Evolutionary conservation across 495 filamentous ascomycete genomes (phyloP).

Genomic region (Lentithecium fluviatile): DNA sequence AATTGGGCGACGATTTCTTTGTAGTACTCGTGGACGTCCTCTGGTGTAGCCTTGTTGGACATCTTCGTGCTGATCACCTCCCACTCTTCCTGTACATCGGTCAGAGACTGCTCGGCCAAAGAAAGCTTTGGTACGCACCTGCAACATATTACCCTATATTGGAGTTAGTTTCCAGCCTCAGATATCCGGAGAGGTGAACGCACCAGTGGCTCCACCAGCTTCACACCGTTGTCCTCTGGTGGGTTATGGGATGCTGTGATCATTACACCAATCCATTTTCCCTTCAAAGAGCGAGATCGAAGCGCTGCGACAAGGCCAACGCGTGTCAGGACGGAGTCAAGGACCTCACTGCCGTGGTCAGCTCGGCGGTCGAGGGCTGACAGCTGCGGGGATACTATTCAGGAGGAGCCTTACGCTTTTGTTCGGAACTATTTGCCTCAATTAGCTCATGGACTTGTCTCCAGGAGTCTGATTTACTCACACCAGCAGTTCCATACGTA

Average conservation of each 20-base stretch:
- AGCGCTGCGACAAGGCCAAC: slow-evolving; percentile 86
- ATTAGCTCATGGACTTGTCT: slow-evolving; percentile 11
- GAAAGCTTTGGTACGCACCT: slow-evolving; percentile 51
- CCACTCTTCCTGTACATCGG: slow-evolving; percentile 64
- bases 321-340: slow-evolving; percentile 88
- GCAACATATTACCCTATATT: slow-evolving; percentile 84
- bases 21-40: slow-evolving; percentile 72
- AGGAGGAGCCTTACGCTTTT: slow-evolving; percentile 62
- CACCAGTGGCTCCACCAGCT: slow-evolving; percentile 94
- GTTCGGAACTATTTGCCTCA: slow-evolving; percentile 64
- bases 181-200: slow-evolving; percentile 20
- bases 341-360: slow-evolving; percentile 46
- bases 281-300: slow-evolving; percentile 83
- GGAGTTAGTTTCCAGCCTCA: slow-evolving; percentile 18
- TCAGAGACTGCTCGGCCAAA: slow-evolving; percentile 12
- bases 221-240: slow-evolving; percentile 95
- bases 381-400: neutral
- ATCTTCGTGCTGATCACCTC: slow-evolving; percentile 82
- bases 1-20: slow-evolving; percentile 66
- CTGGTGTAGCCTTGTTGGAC: slow-evolving; percentile 75
- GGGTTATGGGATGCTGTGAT: slow-evolving; percentile 98
- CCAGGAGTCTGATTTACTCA: slow-evolving; percentile 46
- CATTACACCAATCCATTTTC: slow-evolving; percentile 95
- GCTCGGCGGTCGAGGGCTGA: slow-evolving; percentile 4
- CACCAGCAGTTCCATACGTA: slow-evolving; percentile 92